Conservation (phyloP, 208 protist species). For the Leishmania braziliensis region DNA sequence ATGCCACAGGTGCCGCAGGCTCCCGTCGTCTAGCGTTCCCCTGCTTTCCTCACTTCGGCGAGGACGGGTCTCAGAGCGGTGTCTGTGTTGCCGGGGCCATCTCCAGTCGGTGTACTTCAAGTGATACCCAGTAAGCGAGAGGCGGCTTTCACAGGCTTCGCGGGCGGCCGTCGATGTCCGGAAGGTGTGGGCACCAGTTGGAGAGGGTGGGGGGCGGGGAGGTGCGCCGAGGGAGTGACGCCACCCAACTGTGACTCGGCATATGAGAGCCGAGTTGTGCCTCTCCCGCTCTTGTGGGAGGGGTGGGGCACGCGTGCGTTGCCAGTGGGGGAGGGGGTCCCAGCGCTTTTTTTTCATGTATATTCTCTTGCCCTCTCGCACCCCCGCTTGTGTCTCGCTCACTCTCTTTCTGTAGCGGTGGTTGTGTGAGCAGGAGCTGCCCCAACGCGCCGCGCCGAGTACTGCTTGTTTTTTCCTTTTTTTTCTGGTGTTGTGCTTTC, state of each 20-base stretch:
- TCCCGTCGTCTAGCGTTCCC: neutral
- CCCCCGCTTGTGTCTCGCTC: neutral
- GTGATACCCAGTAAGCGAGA: neutral
- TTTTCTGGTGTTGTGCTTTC: neutral
- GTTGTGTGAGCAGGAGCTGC: neutral
- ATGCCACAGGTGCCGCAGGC: neutral
- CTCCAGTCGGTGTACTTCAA: neutral
- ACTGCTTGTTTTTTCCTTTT: neutral
- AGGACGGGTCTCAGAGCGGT: neutral
- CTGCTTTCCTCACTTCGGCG: no score
- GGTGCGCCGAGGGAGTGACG: neutral
- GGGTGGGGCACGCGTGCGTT: neutral
- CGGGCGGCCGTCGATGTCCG: neutral
- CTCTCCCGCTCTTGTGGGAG: neutral
- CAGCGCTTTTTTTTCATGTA: neutral
- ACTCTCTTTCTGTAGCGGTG: neutral
- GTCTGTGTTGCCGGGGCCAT: neutral
- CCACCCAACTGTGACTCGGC: neutral
- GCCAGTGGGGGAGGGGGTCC: neutral
- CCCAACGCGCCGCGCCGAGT: neutral
- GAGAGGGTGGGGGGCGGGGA: neutral
- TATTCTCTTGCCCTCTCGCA: neutral
- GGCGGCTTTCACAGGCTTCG: neutral
- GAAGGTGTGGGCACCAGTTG: neutral
- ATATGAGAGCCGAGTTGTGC: neutral